Percentiles rank a stretch among this genome's conserved stretches.
Evolutionary conservation across 1,139 yeast genomes (phyloP).

Genomic region (Scheffersomyces insectosa): DNA sequence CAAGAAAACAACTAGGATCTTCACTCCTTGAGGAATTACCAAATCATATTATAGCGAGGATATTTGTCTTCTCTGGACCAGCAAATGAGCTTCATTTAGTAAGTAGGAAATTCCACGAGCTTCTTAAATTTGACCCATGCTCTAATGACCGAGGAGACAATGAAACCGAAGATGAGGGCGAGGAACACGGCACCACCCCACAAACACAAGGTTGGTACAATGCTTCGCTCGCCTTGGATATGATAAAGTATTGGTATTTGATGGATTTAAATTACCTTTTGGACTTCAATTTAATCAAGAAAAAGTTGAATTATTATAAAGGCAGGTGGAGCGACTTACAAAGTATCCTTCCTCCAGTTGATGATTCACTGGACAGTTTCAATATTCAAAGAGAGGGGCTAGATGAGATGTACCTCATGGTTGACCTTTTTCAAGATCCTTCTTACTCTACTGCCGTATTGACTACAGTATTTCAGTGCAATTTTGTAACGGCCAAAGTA

Average conservation of each 20-base stretch:
- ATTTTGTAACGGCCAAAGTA: constrained; percentile 4
- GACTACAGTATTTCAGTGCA: constrained; percentile 6
- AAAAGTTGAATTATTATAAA: constrained; percentile 11
- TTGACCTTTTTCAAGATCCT: constrained; percentile 1
- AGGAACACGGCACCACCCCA: no score
- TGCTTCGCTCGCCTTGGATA: constrained; percentile 9
- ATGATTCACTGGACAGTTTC: constrained; percentile 1
- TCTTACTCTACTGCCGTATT: constrained; percentile 3
- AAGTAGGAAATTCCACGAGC: constrained; percentile 22
- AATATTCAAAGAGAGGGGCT: constrained; percentile 3
- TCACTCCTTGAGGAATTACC: constrained; percentile 28
- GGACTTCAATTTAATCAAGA: constrained; percentile 8
- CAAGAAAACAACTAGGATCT: background rate
- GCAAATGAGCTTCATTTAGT: constrained; percentile 27
- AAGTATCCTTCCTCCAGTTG: no score
- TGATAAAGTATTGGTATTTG: constrained; percentile 13
- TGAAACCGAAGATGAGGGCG: constrained; percentile 1
- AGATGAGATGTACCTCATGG: constrained; percentile 2
- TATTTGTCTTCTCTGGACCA: constrained; percentile 33
- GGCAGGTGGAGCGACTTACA: background rate
- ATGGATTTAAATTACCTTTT: constrained; percentile 9
- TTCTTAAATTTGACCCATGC: constrained; percentile 18
- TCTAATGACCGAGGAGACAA: constrained; percentile 4
- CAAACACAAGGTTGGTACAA: constrained; percentile 6
- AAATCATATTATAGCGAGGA: constrained; percentile 27